Base-by-base conservation (phyloP, 2,329 filamentous ascomycete genomes). In the Talaromyces sp. region DNA sequence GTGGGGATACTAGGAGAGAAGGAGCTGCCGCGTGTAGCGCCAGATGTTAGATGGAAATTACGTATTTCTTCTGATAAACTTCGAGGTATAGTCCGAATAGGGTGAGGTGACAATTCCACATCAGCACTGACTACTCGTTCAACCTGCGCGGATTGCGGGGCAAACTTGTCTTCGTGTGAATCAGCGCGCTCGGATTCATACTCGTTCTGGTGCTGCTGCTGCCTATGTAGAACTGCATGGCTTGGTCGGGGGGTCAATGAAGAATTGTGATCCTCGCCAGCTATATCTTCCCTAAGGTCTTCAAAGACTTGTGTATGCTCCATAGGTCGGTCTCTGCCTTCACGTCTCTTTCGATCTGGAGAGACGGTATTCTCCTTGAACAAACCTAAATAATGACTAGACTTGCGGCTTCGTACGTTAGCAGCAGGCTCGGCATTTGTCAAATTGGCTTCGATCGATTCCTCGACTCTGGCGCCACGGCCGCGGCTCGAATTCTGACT, bases 361-460 rank as follows among this genome's bases (percentile, higher is more conserved):
- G 78, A 78, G 6, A 75, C 76, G 56, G 83, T 82, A 59, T 84
- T 84, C 61, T 85, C 83, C 65, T 84, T 84, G 73, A 87, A 87
- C 5, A 87, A 72, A 11, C 84, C 83, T 55, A 87, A 73, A 64
- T 84, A 85, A 65, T 87, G 84, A 66, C 83, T 86, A 41, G 84
- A 83, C 70, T 87, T 87, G 58, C 84, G 79, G 68, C 83, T 86
- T 60, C 84, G 79, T 46, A 81, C 80, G 63, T 83, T 78, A 25
- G 78, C 74, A 28, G 75, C 71, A 33, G 75, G 77, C 64, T 86
- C 84, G 4, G 78, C 74, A 63, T 83, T 83, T 40, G 83, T 77
- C 58, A 87, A 67, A 31, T 83, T 85, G 17, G 84, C 84, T 69
- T 86, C 82, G 60, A 87, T 86, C 43, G 83, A 81, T 68, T 83